Conservation (phyloP, 345 rosid species). For the Draba incana region DNA sequence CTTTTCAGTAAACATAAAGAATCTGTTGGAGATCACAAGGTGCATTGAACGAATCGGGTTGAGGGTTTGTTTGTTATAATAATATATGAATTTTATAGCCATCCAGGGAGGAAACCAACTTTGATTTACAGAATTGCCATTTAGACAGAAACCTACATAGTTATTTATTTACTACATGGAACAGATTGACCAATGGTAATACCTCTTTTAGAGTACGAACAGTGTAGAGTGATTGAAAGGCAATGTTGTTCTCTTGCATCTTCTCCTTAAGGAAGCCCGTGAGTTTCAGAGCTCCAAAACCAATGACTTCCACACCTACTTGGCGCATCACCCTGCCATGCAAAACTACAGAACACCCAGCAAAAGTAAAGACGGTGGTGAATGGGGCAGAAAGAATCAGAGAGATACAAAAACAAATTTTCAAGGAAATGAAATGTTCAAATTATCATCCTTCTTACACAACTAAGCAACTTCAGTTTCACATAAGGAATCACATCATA, state of each 20-base stretch:
- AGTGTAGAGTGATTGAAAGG: constrained; percentile 74
- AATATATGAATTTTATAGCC: neutral
- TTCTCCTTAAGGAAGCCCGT: constrained; percentile 83
- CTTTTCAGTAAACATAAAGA: neutral
- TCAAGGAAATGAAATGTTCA: neutral
- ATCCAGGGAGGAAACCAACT: neutral
- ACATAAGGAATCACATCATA: neutral
- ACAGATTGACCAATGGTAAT: constrained; percentile 17
- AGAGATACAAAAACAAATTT: constrained; percentile 11
- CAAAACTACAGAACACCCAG: constrained; percentile 59
- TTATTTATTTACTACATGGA: constrained; percentile 14
- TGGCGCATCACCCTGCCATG: constrained; percentile 88
- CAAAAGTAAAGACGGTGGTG: constrained; percentile 19
- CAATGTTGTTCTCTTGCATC: constrained; percentile 72
- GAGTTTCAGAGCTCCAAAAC: constrained; percentile 83
- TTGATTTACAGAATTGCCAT: constrained; percentile 6
- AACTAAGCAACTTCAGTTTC: constrained; percentile 22
- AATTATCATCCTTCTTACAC: constrained; percentile 12
- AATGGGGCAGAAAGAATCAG: constrained; percentile 12
- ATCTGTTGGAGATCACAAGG: constrained; percentile 14
- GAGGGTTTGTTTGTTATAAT: neutral
- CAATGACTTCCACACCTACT: constrained; percentile 85
- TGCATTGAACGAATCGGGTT: neutral
- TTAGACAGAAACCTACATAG: constrained; percentile 12
- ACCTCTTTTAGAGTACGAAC: constrained; percentile 94